Conservation (phyloP, 1,139 yeast species). For the Geotrichum australiense region DNA sequence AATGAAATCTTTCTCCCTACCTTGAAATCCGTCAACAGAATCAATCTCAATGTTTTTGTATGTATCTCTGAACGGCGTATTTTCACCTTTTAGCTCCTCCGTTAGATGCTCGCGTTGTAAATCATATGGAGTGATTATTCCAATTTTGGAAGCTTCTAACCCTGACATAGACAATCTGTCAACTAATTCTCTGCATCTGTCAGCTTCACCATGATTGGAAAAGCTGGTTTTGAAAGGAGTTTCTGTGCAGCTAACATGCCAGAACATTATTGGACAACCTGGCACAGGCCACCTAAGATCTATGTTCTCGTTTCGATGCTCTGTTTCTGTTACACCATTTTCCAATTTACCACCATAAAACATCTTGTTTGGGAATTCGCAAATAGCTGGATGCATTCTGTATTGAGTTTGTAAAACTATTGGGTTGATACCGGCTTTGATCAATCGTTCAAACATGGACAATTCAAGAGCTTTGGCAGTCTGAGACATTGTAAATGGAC, state of each 20-base stretch:
- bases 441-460: slow-evolving; percentile 89
- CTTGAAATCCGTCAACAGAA: slow-evolving; percentile 96
- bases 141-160: slow-evolving; percentile 64
- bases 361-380: slow-evolving; percentile 74
- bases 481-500: slow-evolving; percentile 94
- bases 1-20: slow-evolving; percentile 92
- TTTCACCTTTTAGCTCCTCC: no score
- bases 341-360: slow-evolving; percentile 68
- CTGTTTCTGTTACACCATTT: slow-evolving; percentile 73
- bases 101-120: no score
- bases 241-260: slow-evolving; percentile 54
- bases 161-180: slow-evolving; percentile 29
- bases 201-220: slow-evolving; percentile 2
- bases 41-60: slow-evolving; percentile 76
- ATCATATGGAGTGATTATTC: slow-evolving; percentile 89
- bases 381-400: slow-evolving; percentile 94
- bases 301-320: slow-evolving; percentile 55
- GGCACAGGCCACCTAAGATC: slow-evolving; percentile 66
- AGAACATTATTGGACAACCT: slow-evolving; percentile 58
- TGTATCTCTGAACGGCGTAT: no score
- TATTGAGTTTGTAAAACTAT: slow-evolving; percentile 84
- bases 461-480: slow-evolving; percentile 85
- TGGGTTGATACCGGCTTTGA: slow-evolving; percentile 77
- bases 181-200: slow-evolving; percentile 33
- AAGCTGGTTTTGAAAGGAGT: slow-evolving; percentile 29